These are phyloP conservation scores for Vinca minor DNA, from an alignment of 257 asterid genomes.

Conservation along the genomic window DNA sequence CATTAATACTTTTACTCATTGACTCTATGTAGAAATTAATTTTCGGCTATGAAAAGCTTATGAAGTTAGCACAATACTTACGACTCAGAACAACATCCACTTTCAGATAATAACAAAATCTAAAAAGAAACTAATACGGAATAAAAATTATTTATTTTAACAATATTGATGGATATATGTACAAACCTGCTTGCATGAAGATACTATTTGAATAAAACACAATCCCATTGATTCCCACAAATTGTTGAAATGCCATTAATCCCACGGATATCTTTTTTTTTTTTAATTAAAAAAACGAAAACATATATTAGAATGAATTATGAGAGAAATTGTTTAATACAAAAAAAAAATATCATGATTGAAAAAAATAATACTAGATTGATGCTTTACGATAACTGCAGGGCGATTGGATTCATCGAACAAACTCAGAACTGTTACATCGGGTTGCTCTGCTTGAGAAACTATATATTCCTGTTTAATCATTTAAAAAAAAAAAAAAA, in stretches of 20 bases:
- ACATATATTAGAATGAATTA: too few species aligned
- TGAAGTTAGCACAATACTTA: too few species aligned
- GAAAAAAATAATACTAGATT: too few species aligned
- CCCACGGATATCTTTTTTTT: slow-evolving; percentile 49
- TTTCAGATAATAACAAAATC: too few species aligned
- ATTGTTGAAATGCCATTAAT: slow-evolving; percentile 55
- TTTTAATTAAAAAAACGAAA: background rate
- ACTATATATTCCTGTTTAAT: slow-evolving; percentile 10
- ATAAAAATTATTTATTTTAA: too few species aligned
- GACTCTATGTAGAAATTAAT: background rate
- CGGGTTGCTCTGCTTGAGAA: slow-evolving; percentile 14
- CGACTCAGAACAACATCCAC: too few species aligned
- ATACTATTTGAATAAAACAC: slow-evolving; percentile 53
- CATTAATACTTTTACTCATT: too few species aligned
- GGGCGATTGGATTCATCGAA: slow-evolving; percentile 19
- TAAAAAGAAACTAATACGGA: too few species aligned
- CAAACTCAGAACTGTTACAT: slow-evolving; percentile 16
- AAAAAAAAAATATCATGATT: too few species aligned
- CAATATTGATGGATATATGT: background rate
- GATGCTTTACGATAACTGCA: slow-evolving; percentile 20
- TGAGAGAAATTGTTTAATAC: background rate
- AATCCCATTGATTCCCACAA: slow-evolving; percentile 62
- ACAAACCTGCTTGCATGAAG: slow-evolving; percentile 56
- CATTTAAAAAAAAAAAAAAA: too few species aligned
- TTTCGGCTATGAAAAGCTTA: too few species aligned